Evolutionary conservation across 83 land plant species (phyloP).

Genomic region (Isoetes engelmannii): DNA sequence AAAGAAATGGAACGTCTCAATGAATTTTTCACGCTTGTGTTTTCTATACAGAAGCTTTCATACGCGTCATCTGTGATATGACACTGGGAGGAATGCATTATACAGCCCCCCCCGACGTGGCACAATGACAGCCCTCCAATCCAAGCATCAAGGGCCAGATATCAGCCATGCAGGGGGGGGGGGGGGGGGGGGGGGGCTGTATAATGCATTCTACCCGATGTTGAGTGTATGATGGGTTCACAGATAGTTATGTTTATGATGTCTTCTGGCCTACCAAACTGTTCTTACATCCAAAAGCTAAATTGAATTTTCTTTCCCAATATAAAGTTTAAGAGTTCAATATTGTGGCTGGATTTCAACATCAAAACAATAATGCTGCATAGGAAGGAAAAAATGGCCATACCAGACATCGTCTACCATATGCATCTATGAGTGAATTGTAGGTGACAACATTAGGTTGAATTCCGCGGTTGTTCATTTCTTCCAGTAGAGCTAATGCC

Average conservation of each 20-base stretch:
- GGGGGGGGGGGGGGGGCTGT: no score
- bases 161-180: no score
- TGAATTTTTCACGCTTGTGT: neutral
- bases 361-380: conserved; percentile 1
- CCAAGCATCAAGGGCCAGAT: no score
- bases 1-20: neutral
- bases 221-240: no score
- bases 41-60: conserved; percentile 9
- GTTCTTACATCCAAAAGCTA: neutral
- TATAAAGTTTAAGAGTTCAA: neutral
- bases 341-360: neutral
- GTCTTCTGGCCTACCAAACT: neutral
- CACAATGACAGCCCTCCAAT: no score
- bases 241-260: neutral
- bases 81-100: no score
- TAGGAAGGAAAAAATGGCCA: neutral
- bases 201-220: no score
- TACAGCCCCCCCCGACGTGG: no score
- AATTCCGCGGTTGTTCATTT: conserved; percentile 80
- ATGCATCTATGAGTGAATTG: conserved; percentile 88
- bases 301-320: neutral
- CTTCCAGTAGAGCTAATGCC: conserved; percentile 60
- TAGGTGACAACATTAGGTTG: conserved; percentile 90
- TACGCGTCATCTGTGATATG: conserved; percentile 6
- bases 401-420: conserved; percentile 53